Percentiles rank a stretch among this genome's conserved stretches.
Evolutionary conservation across 2,329 filamentous ascomycete genomes (phyloP).

Genomic region (Penicillium sp.): DNA sequence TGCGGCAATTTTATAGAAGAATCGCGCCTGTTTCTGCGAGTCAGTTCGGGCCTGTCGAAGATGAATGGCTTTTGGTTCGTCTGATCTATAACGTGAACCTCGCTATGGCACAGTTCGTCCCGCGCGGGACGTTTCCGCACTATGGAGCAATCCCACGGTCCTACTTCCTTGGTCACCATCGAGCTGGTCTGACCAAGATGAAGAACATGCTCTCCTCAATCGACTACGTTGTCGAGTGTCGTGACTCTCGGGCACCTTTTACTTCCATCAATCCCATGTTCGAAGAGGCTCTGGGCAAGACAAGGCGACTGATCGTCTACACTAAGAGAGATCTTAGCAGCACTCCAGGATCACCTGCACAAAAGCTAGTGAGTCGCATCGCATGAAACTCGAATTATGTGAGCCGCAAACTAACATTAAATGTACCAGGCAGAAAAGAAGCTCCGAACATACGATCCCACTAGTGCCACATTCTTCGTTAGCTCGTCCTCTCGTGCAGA

Average conservation of each 20-base stretch:
- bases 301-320: slow-evolving; percentile 78
- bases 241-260: slow-evolving; percentile 86
- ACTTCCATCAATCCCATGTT: slow-evolving; percentile 89
- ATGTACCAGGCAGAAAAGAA: slow-evolving; percentile 30
- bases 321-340: slow-evolving; percentile 80
- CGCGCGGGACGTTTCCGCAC: slow-evolving; percentile 69
- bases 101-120: slow-evolving; percentile 58
- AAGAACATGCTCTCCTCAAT: slow-evolving; percentile 74
- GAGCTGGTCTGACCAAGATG: slow-evolving; percentile 77
- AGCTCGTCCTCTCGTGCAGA: slow-evolving; percentile 32
- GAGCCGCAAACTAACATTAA: not conserved
- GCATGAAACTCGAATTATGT: not conserved
- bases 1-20: slow-evolving; percentile 1
- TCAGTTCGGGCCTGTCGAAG: not conserved
- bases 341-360: slow-evolving; percentile 39
- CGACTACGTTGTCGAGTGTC: slow-evolving; percentile 88
- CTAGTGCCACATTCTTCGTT: slow-evolving; percentile 37
- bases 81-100: not conserved
- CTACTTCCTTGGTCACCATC: slow-evolving; percentile 94
- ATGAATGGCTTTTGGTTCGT: slow-evolving; percentile 6
- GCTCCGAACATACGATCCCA: slow-evolving; percentile 34
- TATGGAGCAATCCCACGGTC: slow-evolving; percentile 77
- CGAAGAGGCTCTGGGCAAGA: slow-evolving; percentile 70
- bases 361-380: slow-evolving; percentile 36
- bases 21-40: not conserved